Evolutionary conservation across 2,329 filamentous ascomycete species (phyloP).

Genomic region (Ascomycota sp.): DNA sequence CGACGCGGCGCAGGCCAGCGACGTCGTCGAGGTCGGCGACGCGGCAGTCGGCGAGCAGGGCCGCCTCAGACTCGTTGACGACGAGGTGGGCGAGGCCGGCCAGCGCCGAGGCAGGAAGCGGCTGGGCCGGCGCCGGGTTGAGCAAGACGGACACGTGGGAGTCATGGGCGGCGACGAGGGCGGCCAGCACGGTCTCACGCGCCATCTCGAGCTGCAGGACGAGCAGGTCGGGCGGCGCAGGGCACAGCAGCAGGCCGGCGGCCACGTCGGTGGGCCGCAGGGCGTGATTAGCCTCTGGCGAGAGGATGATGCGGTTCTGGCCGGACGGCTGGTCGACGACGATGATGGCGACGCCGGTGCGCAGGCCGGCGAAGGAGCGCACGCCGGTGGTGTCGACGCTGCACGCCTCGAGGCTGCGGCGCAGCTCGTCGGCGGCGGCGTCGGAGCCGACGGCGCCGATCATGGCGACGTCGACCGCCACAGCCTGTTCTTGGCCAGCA

Average conservation of each 20-base stretch:
- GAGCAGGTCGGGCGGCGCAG: conserved; percentile 44
- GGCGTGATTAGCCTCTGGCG: conserved; percentile 47
- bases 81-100: conserved; percentile 54
- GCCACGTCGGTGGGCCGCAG: conserved; percentile 17
- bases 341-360: conserved; percentile 56
- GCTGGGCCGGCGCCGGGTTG: conserved; percentile 65
- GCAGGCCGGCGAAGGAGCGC: conserved; percentile 17
- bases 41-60: conserved; percentile 40
- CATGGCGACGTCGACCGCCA: conserved; percentile 36
- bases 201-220: conserved; percentile 68
- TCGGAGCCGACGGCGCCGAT: conserved; percentile 54
- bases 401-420: conserved; percentile 33
- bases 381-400: conserved; percentile 42
- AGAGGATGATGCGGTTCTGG: conserved; percentile 59
- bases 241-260: conserved; percentile 15
- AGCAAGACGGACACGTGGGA: conserved; percentile 45
- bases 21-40: conserved; percentile 27
- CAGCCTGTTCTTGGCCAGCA: background rate
- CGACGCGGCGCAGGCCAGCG: conserved; percentile 25
- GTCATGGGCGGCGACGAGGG: conserved; percentile 28
- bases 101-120: conserved; percentile 47
- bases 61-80: conserved; percentile 79
- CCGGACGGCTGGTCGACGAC: conserved; percentile 52
- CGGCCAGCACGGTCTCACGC: conserved; percentile 39
- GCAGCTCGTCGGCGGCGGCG: conserved; percentile 40